Evolutionary conservation across 2,329 filamentous ascomycete genomes (phyloP), one percentile per base, ranked within the genome.

Genomic region (Curvularia sp.): DNA sequence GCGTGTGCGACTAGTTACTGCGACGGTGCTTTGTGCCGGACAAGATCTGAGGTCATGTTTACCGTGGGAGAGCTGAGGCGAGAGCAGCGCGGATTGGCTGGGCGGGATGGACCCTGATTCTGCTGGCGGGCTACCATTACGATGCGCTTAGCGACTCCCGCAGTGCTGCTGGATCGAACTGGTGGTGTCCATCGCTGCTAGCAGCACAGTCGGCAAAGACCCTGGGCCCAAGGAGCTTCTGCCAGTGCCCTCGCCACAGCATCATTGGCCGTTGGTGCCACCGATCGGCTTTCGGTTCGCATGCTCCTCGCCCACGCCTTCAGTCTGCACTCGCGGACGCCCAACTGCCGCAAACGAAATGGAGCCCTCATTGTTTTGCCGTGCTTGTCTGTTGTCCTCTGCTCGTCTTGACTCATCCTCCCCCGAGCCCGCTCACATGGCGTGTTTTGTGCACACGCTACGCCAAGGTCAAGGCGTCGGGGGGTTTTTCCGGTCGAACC

Each of bases 141-240:
- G 21, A 38, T 32, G 54, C 43, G 53, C 36, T 46, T 51, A 52
- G 57, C 38, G 48, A 42, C 28, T 21, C 25, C 50, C 23, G 23
- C 23, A 3, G 25, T 5, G 5, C 25, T 6, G 34, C 39, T 38
- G n/a, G 47, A 67, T 69, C 66, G 64, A 58, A 47, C 46, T 43
- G 39, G 59, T 56, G 30, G 57, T 62, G 66, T 49, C 15, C 55
- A 68, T 70, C 69, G 63, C 61, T 46, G n/a, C 61, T 57, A 53
- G 38, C 53, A 60, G 47, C 25, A 51, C 50, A 18, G 50, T 53
- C 57, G 47, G 49, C 21, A 19, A 55, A 21, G 59, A 62, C 62
- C 57, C 59, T 64, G 57, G 51, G 27, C 42, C 49, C 7, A 30
- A 28, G 30, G 21, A 41, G 49, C 18, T 36, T 41, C 45, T 15